These are phyloP conservation scores for Sporopachydermia quercuum DNA, from an alignment of 805 yeast species.

Conservation along the genomic window DNA sequence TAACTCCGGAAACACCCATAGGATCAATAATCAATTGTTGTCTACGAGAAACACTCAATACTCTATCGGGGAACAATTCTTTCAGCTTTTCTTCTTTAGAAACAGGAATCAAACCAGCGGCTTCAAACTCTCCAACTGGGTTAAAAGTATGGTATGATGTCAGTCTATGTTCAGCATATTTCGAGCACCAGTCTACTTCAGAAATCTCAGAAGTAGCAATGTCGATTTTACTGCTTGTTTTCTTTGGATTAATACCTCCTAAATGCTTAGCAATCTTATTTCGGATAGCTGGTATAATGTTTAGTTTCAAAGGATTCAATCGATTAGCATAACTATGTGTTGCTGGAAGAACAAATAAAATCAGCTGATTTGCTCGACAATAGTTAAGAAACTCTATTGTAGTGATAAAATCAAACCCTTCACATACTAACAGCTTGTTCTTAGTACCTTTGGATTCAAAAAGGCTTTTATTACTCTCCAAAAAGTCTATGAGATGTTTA, in stretches of 20 bases:
- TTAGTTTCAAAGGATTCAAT: background rate
- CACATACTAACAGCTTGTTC: background rate
- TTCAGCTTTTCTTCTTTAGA: background rate
- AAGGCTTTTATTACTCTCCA: background rate
- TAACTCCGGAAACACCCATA: background rate
- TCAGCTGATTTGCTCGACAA: background rate
- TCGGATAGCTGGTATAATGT: background rate
- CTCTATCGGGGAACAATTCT: constrained; percentile 1
- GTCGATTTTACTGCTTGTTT: background rate
- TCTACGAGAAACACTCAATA: background rate
- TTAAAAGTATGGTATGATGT: background rate
- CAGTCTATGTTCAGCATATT: background rate
- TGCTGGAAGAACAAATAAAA: background rate
- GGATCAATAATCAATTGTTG: background rate
- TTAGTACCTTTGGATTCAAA: background rate
- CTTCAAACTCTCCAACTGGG: background rate
- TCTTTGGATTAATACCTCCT: background rate
- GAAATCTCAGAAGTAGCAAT: background rate
- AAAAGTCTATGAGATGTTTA: background rate
- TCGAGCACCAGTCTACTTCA: background rate
- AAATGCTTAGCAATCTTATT: background rate
- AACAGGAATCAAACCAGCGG: background rate
- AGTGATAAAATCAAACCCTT: constrained; percentile 1
- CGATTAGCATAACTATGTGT: background rate
- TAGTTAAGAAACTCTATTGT: background rate